Evolutionary conservation across 331 rosid genomes (phyloP).

Genomic region (Spiraea crenata): DNA sequence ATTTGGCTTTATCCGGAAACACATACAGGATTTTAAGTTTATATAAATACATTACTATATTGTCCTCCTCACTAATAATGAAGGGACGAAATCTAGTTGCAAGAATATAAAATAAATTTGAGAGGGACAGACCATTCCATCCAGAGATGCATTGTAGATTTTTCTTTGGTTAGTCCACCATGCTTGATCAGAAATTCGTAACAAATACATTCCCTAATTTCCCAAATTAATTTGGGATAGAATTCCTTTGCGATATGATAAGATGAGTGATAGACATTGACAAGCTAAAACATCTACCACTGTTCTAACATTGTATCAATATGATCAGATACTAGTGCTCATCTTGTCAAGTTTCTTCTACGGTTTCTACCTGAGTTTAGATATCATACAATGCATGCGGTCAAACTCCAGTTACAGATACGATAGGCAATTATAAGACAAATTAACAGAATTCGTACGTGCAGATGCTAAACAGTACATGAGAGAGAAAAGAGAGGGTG

Average conservation of each 20-base stretch:
- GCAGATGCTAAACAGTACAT: neutral
- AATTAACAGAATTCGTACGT: neutral
- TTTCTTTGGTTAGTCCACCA: neutral
- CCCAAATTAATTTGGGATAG: too few relatives aligned
- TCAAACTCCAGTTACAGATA: too few relatives aligned
- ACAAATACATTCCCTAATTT: neutral
- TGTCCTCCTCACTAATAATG: conserved; percentile 7
- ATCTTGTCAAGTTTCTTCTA: too few relatives aligned
- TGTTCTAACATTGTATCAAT: too few relatives aligned
- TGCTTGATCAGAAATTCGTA: neutral
- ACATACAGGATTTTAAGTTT: neutral
- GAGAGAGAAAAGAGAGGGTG: neutral
- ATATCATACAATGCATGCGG: too few relatives aligned
- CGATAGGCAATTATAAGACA: neutral
- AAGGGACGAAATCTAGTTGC: neutral
- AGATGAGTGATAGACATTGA: too few relatives aligned
- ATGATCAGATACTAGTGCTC: too few relatives aligned
- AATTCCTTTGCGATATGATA: too few relatives aligned
- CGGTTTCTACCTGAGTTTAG: too few relatives aligned
- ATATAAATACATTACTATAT: neutral
- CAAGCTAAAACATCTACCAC: too few relatives aligned
- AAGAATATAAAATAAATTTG: neutral
- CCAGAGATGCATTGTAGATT: neutral
- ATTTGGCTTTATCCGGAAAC: neutral
- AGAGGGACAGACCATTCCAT: neutral